phyloP scores from a whole-genome alignment of 2,329 filamentous ascomycete genomes.

The Boeremia lycopersici region DNA sequence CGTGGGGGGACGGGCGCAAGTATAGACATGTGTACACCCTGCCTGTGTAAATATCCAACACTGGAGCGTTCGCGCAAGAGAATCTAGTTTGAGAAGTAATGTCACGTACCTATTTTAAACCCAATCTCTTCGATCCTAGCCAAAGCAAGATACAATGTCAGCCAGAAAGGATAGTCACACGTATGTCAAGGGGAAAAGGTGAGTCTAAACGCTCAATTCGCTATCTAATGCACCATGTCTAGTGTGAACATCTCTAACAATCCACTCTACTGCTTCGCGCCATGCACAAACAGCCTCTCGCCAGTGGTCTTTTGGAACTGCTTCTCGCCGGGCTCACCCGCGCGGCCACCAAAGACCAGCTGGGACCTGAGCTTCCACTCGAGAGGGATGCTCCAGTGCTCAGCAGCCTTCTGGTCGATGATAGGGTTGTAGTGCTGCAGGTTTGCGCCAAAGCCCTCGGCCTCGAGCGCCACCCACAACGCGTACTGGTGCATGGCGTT shows the following conservation, averaged over 20 bases:
- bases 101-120: not conserved
- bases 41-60: no score
- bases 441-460: conserved; percentile 84
- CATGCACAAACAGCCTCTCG: conserved; percentile 59
- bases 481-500: conserved; percentile 82
- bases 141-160: no score
- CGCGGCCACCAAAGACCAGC: conserved; percentile 77
- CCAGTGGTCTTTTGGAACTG: conserved; percentile 66
- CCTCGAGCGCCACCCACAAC: conserved; percentile 81
- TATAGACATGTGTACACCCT: no score
- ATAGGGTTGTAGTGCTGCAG: conserved; percentile 94
- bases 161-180: not conserved
- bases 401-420: conserved; percentile 73
- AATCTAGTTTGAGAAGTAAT: not conserved
- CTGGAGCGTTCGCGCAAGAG: not conserved
- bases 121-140: no score
- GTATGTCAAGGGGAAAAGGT: not conserved
- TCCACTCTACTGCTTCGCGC: conserved; percentile 36
- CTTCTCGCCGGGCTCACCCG: conserved; percentile 66
- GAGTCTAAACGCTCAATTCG: conserved; percentile 8
- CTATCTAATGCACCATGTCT: not conserved
- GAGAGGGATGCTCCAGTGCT: conserved; percentile 71
- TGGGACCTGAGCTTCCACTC: conserved; percentile 81
- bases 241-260: not conserved
- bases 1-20: not conserved